A percentile compares a stretch with the other conserved stretches of the same genome.
Evolutionary conservation across 495 filamentous ascomycete species (phyloP).

Genomic region (Penicillium tannophilum): DNA sequence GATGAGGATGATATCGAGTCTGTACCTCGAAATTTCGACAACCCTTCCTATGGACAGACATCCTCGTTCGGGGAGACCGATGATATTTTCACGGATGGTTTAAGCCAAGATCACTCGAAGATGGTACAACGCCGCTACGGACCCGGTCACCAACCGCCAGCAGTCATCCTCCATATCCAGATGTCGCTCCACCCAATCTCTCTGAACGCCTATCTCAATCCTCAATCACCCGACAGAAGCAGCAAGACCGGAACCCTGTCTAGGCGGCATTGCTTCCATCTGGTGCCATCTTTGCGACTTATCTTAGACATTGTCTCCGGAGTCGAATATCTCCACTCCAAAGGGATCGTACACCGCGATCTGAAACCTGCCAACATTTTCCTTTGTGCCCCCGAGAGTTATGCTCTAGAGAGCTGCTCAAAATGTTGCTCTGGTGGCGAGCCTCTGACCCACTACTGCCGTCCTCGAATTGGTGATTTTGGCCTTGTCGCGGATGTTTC

Average conservation of each 20-base stretch:
- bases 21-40: constrained; percentile 39
- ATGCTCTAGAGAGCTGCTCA: constrained; percentile 27
- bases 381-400: constrained; percentile 42
- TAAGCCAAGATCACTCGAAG: constrained; percentile 44
- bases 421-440: constrained; percentile 32
- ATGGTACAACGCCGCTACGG: constrained; percentile 34
- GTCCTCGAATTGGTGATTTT: constrained; percentile 57
- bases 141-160: constrained; percentile 32
- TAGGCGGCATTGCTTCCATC: constrained; percentile 53
- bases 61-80: constrained; percentile 40
- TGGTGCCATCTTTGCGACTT: constrained; percentile 45
- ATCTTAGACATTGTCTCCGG: constrained; percentile 48
- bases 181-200: constrained; percentile 58
- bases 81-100: constrained; percentile 56
- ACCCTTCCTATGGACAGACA: constrained; percentile 31
- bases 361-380: constrained; percentile 76
- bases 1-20: constrained; percentile 47
- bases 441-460: constrained; percentile 38
- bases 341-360: constrained; percentile 66
- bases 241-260: constrained; percentile 14
- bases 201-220: constrained; percentile 48
- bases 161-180: constrained; percentile 54
- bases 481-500: constrained; percentile 57
- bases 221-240: constrained; percentile 20
- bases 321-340: constrained; percentile 63